Conservation (phyloP, 1,284 basidiomycete genomes). For the Wolfiporia cocos region DNA sequence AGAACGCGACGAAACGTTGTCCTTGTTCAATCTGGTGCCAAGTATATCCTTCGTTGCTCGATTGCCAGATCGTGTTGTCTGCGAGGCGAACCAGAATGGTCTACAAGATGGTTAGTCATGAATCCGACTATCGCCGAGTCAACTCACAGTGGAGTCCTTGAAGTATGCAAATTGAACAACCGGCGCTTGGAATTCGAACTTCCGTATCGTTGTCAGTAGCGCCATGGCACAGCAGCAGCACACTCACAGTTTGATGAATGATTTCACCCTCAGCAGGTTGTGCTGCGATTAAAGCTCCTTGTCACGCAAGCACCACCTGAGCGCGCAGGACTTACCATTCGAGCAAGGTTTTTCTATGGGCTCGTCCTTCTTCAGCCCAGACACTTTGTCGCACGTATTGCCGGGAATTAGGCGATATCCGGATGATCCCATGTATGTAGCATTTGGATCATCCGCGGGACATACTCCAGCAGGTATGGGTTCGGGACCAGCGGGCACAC, state of each 20-base stretch:
- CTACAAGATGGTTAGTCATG: constrained; percentile 26
- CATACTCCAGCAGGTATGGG: constrained; percentile 81
- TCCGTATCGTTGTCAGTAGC: constrained; percentile 5
- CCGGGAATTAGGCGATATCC: constrained; percentile 93
- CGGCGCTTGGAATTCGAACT: constrained; percentile 70
- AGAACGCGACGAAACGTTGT: constrained; percentile 75
- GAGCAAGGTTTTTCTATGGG: constrained; percentile 72
- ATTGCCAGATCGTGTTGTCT: constrained; percentile 87
- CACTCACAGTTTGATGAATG: constrained; percentile 59
- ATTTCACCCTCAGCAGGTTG: constrained; percentile 71
- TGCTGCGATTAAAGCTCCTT: constrained; percentile 33
- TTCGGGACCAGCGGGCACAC: constrained; percentile 81
- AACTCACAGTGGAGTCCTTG: constrained; percentile 56
- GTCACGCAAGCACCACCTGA: neutral
- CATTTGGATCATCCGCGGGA: constrained; percentile 37
- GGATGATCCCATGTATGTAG: constrained; percentile 82
- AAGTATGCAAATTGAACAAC: constrained; percentile 86
- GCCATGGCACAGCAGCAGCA: neutral
- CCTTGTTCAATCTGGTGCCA: constrained; percentile 69
- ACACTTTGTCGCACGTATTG: constrained; percentile 68
- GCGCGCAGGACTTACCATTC: constrained; percentile 36
- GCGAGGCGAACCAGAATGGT: constrained; percentile 81
- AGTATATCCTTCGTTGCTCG: constrained; percentile 89
- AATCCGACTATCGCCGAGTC: neutral
- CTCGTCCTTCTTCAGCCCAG: constrained; percentile 65